Conservation (phyloP, 2,329 filamentous ascomycete genomes). For the Falciphora oryzae region DNA sequence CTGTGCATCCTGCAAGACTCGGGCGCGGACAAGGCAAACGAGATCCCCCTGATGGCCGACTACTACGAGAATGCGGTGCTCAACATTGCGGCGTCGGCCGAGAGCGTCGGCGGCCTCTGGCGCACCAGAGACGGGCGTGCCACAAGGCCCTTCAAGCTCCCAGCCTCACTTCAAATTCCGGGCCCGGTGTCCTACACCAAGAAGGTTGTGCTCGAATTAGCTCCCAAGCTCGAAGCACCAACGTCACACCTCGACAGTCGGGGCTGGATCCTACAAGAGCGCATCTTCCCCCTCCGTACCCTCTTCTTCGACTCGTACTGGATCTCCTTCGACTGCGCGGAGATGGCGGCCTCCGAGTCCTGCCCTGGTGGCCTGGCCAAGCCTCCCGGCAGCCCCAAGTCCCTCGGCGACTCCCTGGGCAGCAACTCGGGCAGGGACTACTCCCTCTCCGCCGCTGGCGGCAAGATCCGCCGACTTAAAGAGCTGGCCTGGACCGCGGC, state of each 20-base stretch:
- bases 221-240: too few species aligned
- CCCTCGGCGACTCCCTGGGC: neutral
- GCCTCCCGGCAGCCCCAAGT: neutral
- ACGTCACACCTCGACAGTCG: slow-evolving; percentile 12
- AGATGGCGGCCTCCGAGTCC: neutral
- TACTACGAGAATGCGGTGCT: too few species aligned
- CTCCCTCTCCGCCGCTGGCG: neutral
- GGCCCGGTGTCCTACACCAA: too few species aligned
- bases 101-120: too few species aligned
- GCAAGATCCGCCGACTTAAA: neutral
- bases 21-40: too few species aligned
- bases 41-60: too few species aligned
- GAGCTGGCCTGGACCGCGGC: neutral
- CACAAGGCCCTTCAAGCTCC: too few species aligned
- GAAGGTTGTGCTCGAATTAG: too few species aligned
- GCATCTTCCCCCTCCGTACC: slow-evolving; percentile 8
- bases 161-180: too few species aligned
- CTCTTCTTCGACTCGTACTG: slow-evolving; percentile 6
- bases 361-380: neutral
- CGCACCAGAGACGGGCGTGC: too few species aligned
- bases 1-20: too few species aligned
- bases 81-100: too few species aligned
- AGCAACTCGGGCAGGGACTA: neutral
- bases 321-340: neutral
- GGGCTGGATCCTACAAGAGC: slow-evolving; percentile 11